phyloP scores from a whole-genome alignment of 495 filamentous ascomycete genomes.

The Penicillium malachiteum region DNA sequence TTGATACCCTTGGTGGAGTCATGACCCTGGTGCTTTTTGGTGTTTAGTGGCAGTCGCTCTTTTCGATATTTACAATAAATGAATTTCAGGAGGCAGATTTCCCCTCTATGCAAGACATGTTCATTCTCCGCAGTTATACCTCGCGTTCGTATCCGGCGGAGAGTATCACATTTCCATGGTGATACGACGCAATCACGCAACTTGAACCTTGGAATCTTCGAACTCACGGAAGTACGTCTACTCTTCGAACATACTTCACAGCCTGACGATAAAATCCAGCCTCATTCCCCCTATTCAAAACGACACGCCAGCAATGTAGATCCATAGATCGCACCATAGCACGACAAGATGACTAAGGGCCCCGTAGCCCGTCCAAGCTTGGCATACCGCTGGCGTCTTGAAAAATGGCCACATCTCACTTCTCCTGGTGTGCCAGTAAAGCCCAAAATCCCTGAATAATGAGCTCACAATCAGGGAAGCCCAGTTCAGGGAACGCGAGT shows the following conservation, averaged over 20 bases:
- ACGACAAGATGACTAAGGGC: conserved; percentile 10
- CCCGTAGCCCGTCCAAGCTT: conserved; percentile 1
- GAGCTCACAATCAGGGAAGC: conserved; percentile 9
- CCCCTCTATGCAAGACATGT: not conserved
- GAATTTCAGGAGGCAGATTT: not conserved
- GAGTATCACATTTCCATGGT: too few species aligned
- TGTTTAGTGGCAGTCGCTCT: conserved; percentile 15
- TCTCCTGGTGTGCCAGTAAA: not conserved
- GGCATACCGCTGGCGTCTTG: not conserved
- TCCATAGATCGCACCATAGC: not conserved
- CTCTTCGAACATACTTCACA: not conserved
- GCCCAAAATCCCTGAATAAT: conserved; percentile 5
- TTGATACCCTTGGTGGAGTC: conserved; percentile 30
- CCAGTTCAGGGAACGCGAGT: not conserved
- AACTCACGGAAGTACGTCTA: too few species aligned
- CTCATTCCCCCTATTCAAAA: not conserved
- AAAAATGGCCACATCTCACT: conserved; percentile 1
- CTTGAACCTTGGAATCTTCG: too few species aligned
- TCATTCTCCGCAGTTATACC: too few species aligned
- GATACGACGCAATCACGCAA: too few species aligned
- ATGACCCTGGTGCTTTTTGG: conserved; percentile 12
- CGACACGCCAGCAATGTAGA: conserved; percentile 6
- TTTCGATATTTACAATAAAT: conserved; percentile 2
- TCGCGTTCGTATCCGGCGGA: too few species aligned
- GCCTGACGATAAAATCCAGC: not conserved